Base-by-base conservation (phyloP, 352 stramenopile genomes). In the Globisporangium echinulatum region DNA sequence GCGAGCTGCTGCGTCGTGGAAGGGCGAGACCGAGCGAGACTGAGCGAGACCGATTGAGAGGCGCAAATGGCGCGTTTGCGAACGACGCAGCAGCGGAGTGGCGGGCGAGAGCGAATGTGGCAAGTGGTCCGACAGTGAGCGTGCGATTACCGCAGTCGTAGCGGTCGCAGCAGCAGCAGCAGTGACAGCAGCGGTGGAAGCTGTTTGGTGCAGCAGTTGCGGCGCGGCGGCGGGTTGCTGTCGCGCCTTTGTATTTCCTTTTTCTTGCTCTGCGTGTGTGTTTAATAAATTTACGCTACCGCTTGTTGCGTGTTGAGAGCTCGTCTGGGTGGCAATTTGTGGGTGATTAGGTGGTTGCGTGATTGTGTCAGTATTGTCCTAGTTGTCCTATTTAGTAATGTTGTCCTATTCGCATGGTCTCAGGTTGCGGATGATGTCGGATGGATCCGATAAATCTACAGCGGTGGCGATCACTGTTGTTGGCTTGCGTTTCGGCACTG, bases 231-330 rank as follows among this genome's bases (percentile, higher is more conserved):
- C 11, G 43, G 11, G 25, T 33, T 33, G 25, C 25, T 33, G 25
- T 33, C 25, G 25, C 43, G 43, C 43, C 43, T 48, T 64, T 73
- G 53, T 57, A 69, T 68, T 80, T 78, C 63, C 68, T 15, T 75
- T 74, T 77, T 71, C 81, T 79, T 67, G 64, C 70, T 73, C 63
- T 72, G 15, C 43, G 43, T 75, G 69, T 77, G 71, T 84, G 74
- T 81, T 62, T 79, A 84, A 75, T 80, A 83, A 76, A 77, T 75
- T 71, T 69, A 69, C 58, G 61, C 65, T 47, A 17, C 43, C 43
- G 43, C 43, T 48, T 10, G 43, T 5, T 7, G 13, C 2, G 6
- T 17, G 13, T 43, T 48, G 43, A 15, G 13, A 5, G 7, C 43
- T 47, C 42, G 5, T 10, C 43, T 48, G 42, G 25, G 25, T 33